Percentiles rank a stretch among this genome's conserved stretches.
phyloP scores from a whole-genome alignment of 768 basidiomycete species.

The Brasilioporus rufonigricans region DNA sequence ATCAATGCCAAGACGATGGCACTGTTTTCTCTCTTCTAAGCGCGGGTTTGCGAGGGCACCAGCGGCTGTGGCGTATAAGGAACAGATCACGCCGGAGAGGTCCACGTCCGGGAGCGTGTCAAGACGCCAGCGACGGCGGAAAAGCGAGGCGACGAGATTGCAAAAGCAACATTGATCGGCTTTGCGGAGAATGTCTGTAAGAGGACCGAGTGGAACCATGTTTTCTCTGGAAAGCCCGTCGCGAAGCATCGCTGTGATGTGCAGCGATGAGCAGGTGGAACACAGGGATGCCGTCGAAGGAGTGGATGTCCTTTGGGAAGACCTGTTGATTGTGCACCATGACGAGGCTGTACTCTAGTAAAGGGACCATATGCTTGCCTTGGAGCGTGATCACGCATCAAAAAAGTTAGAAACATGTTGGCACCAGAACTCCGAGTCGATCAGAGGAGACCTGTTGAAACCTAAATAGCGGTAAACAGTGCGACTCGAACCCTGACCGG shows the following conservation, averaged over 20 bases:
- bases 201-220: background rate
- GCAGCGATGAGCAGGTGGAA: background rate
- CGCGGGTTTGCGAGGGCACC: background rate
- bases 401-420: background rate
- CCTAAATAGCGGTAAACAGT: too few relatives aligned
- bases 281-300: background rate
- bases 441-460: too few relatives aligned
- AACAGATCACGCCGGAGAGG: background rate
- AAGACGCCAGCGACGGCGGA: background rate
- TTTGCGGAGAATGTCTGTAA: background rate
- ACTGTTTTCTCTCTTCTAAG: background rate
- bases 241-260: background rate
- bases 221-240: background rate
- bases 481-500: too few relatives aligned
- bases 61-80: background rate
- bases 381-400: background rate
- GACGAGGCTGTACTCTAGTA: background rate
- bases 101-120: background rate
- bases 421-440: too few relatives aligned
- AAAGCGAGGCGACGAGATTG: background rate
- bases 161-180: background rate
- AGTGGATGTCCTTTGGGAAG: background rate
- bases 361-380: background rate
- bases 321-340: background rate
- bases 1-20: background rate